phyloP scores from a whole-genome alignment of 352 stramenopile genomes.

The Thraustochytrium sp. region DNA sequence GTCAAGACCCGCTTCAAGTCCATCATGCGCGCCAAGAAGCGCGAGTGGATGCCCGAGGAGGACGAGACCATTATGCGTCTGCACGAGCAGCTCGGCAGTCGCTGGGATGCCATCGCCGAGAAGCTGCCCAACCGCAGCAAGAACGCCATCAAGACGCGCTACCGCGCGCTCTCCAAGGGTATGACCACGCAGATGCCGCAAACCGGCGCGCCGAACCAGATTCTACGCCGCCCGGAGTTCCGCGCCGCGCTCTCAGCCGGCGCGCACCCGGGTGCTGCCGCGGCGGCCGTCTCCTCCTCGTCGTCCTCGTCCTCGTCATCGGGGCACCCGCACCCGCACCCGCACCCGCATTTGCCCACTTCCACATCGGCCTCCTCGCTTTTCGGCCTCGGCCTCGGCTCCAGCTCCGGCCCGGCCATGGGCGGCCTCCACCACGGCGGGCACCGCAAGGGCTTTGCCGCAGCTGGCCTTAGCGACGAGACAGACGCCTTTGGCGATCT shows the following conservation, averaged over 20 bases:
- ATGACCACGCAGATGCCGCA: background rate
- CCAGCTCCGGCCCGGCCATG: no score
- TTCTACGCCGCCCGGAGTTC: constrained; percentile 9
- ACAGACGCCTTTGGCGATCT: no score
- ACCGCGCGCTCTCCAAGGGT: constrained; percentile 29
- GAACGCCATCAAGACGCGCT: constrained; percentile 43
- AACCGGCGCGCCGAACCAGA: constrained; percentile 18
- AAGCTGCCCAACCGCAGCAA: constrained; percentile 33
- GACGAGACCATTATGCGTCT: constrained; percentile 44
- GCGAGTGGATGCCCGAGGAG: constrained; percentile 38
- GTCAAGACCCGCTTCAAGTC: constrained; percentile 79
- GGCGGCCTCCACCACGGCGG: background rate
- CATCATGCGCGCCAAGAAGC: constrained; percentile 46
- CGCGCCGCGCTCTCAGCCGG: no score
- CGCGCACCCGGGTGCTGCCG: no score
- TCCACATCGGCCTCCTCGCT: no score
- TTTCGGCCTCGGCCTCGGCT: no score
- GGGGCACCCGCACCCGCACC: background rate
- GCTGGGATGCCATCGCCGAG: constrained; percentile 41
- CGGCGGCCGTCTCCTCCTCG: background rate
- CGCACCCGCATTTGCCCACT: background rate
- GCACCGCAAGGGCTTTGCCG: background rate
- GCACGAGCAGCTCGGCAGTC: constrained; percentile 31
- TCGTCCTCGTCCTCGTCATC: background rate
- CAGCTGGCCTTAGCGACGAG: background rate